A percentile compares a stretch with the other conserved stretches of the same genome.
Evolutionary conservation across 1,139 yeast species (phyloP).

Genomic region (Magnusiomyces sp.): DNA sequence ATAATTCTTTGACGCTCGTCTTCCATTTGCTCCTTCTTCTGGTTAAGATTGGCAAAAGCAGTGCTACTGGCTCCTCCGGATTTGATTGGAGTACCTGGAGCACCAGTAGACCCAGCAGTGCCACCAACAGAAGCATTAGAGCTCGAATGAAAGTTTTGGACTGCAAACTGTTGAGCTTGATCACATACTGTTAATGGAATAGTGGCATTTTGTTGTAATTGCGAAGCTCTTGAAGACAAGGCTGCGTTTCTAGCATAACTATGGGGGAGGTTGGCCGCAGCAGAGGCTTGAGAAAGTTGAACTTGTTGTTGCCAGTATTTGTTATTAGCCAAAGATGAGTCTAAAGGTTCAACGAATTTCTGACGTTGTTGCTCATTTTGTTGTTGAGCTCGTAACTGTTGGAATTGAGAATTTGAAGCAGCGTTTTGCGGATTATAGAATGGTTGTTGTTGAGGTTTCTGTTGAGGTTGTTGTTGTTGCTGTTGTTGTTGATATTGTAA

Average conservation of each 20-base stretch:
- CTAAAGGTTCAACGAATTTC: conserved; percentile 9
- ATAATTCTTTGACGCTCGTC: conserved; percentile 69
- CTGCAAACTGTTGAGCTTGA: conserved; percentile 31
- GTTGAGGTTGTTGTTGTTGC: conserved; percentile 1
- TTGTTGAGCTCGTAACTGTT: conserved; percentile 22
- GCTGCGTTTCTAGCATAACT: conserved; percentile 92
- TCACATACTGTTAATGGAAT: conserved; percentile 29
- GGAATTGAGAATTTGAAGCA: neutral
- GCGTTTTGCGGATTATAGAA: neutral
- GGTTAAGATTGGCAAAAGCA: conserved; percentile 2
- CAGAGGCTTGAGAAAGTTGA: conserved; percentile 69
- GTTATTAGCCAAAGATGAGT: conserved; percentile 36
- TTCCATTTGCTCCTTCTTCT: conserved; percentile 53
- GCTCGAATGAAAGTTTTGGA: conserved; percentile 23
- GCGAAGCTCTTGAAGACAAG: conserved; percentile 43
- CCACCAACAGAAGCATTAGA: conserved; percentile 19
- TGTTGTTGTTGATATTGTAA: conserved; percentile 4
- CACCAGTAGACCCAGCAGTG: conserved; percentile 4
- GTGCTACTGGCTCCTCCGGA: neutral
- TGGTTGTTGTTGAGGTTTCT: neutral
- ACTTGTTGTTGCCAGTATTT: conserved; percentile 83
- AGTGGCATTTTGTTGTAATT: conserved; percentile 16
- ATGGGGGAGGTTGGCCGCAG: conserved; percentile 69
- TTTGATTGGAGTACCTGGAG: conserved; percentile 2
- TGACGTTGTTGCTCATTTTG: conserved; percentile 20